These are phyloP conservation scores for Leptographium wingfieldii DNA, from an alignment of 2,329 filamentous ascomycete species.

Conservation along the genomic window DNA sequence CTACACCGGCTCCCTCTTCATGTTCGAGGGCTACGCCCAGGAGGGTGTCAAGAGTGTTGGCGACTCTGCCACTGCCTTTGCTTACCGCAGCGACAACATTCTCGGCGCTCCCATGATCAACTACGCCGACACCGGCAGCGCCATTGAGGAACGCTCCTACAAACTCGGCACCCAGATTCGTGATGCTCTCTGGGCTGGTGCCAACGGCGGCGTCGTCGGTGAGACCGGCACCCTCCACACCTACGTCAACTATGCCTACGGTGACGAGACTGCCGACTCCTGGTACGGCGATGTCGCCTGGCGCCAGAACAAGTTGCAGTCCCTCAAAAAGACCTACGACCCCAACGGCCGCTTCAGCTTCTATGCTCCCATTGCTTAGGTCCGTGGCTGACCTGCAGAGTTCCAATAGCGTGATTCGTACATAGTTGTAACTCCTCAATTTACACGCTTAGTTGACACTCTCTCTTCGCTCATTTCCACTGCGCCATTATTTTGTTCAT, in stretches of 20 bases:
- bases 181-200: conserved; percentile 22
- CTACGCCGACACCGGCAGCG: conserved; percentile 19
- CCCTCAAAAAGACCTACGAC: conserved; percentile 37
- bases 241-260: conserved; percentile 41
- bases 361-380: conserved; percentile 24
- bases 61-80: conserved; percentile 27
- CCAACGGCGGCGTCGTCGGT: conserved; percentile 13
- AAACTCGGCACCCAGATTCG: conserved; percentile 25
- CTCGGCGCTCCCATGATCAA: conserved; percentile 25
- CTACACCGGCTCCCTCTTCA: conserved; percentile 27
- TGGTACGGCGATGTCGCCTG: conserved; percentile 38
- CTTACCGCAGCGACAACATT: conserved; percentile 31
- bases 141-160: conserved; percentile 20
- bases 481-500: not conserved
- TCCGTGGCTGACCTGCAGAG: not conserved
- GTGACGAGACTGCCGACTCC: conserved; percentile 26
- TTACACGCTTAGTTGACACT: not conserved
- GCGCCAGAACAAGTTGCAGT: conserved; percentile 30
- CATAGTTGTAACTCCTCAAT: no score
- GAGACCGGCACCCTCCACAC: conserved; percentile 15
- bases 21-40: conserved; percentile 42
- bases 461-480: not conserved
- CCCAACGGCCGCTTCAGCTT: conserved; percentile 30
- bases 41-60: conserved; percentile 28
- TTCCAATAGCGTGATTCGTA: no score